A percentile compares a stretch with the other conserved stretches of the same genome.
phyloP scores from a whole-genome alignment of 176 grass and related monocot genomes.

The Metroxylon sagu region DNA sequence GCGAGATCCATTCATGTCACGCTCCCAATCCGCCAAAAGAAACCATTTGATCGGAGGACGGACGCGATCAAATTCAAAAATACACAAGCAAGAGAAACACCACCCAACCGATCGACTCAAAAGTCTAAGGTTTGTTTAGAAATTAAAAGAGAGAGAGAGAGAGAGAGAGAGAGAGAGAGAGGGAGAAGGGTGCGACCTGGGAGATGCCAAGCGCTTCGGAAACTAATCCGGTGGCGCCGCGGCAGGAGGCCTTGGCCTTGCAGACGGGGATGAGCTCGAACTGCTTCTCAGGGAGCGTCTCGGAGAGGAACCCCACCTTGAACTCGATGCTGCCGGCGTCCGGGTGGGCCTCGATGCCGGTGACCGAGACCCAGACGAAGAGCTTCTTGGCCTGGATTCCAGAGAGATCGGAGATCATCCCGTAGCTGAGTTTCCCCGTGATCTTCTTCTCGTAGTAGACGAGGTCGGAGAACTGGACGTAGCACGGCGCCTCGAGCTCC shows the following conservation, averaged over 20 bases:
- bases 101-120: too few relatives aligned
- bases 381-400: constrained; percentile 76
- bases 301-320: constrained; percentile 47
- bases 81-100: too few relatives aligned
- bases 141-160: too few relatives aligned
- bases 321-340: constrained; percentile 47
- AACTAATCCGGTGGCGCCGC: constrained; percentile 41
- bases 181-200: too few relatives aligned
- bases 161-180: too few relatives aligned
- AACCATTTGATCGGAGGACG: too few relatives aligned
- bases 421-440: constrained; percentile 5
- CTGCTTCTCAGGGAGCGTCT: constrained; percentile 20
- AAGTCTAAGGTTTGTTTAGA: too few relatives aligned
- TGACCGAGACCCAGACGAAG: constrained; percentile 68
- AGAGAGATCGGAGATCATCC: constrained; percentile 39
- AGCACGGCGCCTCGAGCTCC: constrained; percentile 54
- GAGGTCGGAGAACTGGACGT: constrained; percentile 49
- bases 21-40: too few relatives aligned
- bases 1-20: too few relatives aligned
- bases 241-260: constrained; percentile 22
- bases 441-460: constrained; percentile 58
- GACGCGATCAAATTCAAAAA: too few relatives aligned
- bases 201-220: constrained; percentile 21
- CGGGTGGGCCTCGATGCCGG: constrained; percentile 39
- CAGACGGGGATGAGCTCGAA: constrained; percentile 52